A percentile compares a stretch with the other conserved stretches of the same genome.
phyloP scores from a whole-genome alignment of 2,329 filamentous ascomycete genomes.

The Trichophyton verrucosum region DNA sequence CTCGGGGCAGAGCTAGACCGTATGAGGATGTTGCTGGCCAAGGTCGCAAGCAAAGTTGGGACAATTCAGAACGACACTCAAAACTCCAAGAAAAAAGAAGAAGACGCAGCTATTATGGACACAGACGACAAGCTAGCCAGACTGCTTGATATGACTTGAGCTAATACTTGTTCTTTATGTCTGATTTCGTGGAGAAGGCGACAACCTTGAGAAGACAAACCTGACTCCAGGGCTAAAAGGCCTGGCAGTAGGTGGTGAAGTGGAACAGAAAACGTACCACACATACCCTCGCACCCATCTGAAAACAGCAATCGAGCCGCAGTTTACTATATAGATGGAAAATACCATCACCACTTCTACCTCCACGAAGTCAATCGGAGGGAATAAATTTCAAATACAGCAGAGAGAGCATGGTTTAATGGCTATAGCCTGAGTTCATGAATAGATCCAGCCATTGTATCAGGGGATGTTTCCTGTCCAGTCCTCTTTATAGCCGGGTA shows the following conservation, averaged over 20 bases:
- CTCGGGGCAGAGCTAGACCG: slow-evolving; percentile 39
- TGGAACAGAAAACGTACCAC: background rate
- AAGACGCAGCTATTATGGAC: slow-evolving; percentile 5
- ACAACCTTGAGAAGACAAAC: background rate
- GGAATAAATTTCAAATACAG: background rate
- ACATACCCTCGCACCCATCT: background rate
- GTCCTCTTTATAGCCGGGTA: background rate
- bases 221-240: background rate
- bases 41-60: slow-evolving; percentile 28
- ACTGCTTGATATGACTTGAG: slow-evolving; percentile 29
- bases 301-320: background rate
- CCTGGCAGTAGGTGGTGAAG: background rate
- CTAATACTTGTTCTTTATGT: background rate
- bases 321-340: background rate
- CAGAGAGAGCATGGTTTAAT: background rate
- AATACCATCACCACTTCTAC: background rate
- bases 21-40: slow-evolving; percentile 36
- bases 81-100: background rate
- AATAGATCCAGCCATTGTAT: background rate
- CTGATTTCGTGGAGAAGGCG: background rate
- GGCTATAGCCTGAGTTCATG: background rate
- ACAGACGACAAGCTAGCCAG: slow-evolving; percentile 24
- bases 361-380: too few relatives aligned
- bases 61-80: background rate
- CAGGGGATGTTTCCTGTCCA: background rate